phyloP scores from a whole-genome alignment of 352 stramenopile species.

The Phytopythium ostracodes region DNA sequence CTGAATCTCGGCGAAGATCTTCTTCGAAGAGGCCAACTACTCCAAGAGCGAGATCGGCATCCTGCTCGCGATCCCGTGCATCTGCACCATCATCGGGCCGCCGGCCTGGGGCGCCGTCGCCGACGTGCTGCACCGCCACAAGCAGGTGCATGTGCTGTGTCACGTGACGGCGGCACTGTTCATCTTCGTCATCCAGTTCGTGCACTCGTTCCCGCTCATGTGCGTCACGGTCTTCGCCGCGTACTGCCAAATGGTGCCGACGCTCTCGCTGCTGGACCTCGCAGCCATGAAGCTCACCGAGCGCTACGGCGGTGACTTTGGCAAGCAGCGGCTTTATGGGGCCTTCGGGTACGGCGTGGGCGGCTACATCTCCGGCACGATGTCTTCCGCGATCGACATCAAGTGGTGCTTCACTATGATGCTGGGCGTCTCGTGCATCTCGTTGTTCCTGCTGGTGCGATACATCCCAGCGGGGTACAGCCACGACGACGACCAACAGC shows the following conservation, averaged over 20 bases:
- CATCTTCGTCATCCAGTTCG: conserved; percentile 39
- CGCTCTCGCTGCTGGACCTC: conserved; percentile 42
- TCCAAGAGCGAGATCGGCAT: conserved; percentile 48
- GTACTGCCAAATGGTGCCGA: conserved; percentile 37
- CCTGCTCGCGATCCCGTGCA: conserved; percentile 37
- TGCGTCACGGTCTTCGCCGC: conserved; percentile 24
- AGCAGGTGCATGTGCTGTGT: conserved; percentile 39
- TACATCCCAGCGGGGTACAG: conserved; percentile 28
- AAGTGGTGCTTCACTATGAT: conserved; percentile 47
- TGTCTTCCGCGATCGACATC: conserved; percentile 36
- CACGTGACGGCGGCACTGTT: conserved; percentile 33
- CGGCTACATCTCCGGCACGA: conserved; percentile 38
- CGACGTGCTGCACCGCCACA: conserved; percentile 37
- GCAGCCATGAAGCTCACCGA: conserved; percentile 41
- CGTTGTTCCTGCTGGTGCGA: conserved; percentile 29
- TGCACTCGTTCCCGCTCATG: conserved; percentile 28
- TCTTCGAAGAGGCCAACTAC: conserved; percentile 19
- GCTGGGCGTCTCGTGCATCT: conserved; percentile 30
- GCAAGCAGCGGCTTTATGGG: conserved; percentile 52
- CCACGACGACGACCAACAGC: conserved; percentile 9
- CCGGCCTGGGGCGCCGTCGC: conserved; percentile 46
- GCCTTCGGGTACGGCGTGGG: conserved; percentile 45
- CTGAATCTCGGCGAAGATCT: conserved; percentile 13
- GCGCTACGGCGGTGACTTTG: conserved; percentile 44
- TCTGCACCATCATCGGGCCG: conserved; percentile 39